Conservation (phyloP, 495 filamentous ascomycete species). For the Hypomontagnella submonticulosa region DNA sequence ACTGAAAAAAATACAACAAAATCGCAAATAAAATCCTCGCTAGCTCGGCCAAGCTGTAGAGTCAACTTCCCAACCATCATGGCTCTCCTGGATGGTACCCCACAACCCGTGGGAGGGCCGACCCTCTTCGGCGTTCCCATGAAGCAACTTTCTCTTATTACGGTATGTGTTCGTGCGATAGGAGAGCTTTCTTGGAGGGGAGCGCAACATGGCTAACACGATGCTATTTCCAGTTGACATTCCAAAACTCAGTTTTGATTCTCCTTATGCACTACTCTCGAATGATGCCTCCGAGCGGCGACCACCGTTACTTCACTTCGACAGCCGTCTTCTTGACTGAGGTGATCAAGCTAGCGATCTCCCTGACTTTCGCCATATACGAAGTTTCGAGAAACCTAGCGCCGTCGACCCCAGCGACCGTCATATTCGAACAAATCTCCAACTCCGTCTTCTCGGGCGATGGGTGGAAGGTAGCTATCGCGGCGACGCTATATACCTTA, state of each 20-base stretch:
- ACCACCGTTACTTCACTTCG: slow-evolving; percentile 89
- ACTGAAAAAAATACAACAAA: slow-evolving; percentile 6
- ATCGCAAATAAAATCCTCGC: slow-evolving; percentile 11
- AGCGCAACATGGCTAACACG: slow-evolving; percentile 44
- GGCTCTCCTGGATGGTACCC: slow-evolving; percentile 52
- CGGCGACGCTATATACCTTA: slow-evolving; percentile 86
- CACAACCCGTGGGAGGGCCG: slow-evolving; percentile 53
- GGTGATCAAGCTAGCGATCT: slow-evolving; percentile 87
- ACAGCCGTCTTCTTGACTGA: slow-evolving; percentile 96
- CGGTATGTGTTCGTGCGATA: slow-evolving; percentile 64
- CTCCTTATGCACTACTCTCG: slow-evolving; percentile 92
- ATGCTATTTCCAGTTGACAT: slow-evolving; percentile 67
- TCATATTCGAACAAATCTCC: slow-evolving; percentile 82
- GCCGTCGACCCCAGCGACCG: slow-evolving; percentile 79
- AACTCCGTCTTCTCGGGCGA: slow-evolving; percentile 88
- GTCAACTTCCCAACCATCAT: slow-evolving; percentile 41
- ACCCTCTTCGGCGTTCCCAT: slow-evolving; percentile 72
- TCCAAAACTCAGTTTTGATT: slow-evolving; percentile 84
- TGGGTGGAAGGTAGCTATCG: slow-evolving; percentile 94
- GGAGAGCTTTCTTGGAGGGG: not conserved
- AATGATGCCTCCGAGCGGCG: slow-evolving; percentile 83
- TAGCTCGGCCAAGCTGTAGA: slow-evolving; percentile 4
- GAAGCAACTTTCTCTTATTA: slow-evolving; percentile 81
- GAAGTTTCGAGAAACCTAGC: slow-evolving; percentile 81
- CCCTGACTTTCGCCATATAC: slow-evolving; percentile 85